Evolutionary conservation across 2,329 filamentous ascomycete genomes (phyloP), one percentile per base, ranked within the genome.

Genomic region (Colletotrichum orbiculare): DNA sequence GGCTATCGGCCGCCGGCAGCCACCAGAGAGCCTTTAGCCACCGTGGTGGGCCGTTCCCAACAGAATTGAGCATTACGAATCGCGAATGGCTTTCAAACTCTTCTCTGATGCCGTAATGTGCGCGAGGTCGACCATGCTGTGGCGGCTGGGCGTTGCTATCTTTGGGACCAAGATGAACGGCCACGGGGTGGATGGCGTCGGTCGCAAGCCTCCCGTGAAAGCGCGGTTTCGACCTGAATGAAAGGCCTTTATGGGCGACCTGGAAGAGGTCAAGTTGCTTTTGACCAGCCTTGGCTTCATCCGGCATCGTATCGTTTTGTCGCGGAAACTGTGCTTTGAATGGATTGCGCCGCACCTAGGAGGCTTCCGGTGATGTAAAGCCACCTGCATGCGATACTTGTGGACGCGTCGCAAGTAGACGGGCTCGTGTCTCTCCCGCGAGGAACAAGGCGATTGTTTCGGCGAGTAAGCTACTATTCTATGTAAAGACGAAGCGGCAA

Each of bases 151-250:
- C 11, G 58, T 13, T 56, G 48, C 57, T 62, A 39, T 62, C 46
- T 48, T 61, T 62, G 58, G 57, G 33, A 13, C 43, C 12, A 33
- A 34, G 33, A 25, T n/a, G 13, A 35, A 11, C 39, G 34, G 39
- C 39, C 45, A 54, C 42, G 61, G 33, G 49, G 56, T 10, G 37
- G 38, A 33, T 25, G 50, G 45, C 49, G 61, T 7, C 25, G 35
- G 17, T 49, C 45, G 45, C 39, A 64, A 64, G 45, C 61, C 50
- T 50, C 58, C 54, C 50, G 55, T 49, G 39, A n/a, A 39, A 33
- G 25, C 48, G 47, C 25, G 54, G 38, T 47, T 54, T 15, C 34
- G 45, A 10, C 45, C 6, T 25, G 39, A 25, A 15, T 34, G 35
- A 4, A 11, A 7, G 41, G 3, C 34, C 46, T 47, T n/a, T 35